phyloP scores from a whole-genome alignment of 768 basidiomycete genomes.

The Mycena chlorophos region DNA sequence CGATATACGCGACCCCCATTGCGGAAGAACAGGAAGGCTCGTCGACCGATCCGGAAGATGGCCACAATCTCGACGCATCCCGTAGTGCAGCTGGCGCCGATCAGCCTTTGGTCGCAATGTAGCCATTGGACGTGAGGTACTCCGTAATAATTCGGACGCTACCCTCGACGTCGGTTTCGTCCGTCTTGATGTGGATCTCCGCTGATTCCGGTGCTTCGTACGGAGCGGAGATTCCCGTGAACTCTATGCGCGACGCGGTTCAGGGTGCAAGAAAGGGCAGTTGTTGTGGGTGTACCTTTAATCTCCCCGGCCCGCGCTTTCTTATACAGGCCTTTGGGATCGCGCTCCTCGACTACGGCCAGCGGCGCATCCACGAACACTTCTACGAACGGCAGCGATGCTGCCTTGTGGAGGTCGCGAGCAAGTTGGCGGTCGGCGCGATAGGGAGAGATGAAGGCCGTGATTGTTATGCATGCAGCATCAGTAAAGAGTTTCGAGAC shows the following conservation, averaged over 20 bases:
- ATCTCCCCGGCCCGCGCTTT: conserved; percentile 95
- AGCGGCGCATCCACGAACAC: conserved; percentile 95
- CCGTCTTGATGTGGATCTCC: conserved; percentile 91
- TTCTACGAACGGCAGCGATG: conserved; percentile 82
- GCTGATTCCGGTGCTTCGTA: conserved; percentile 86
- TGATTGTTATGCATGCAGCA: conserved; percentile 80
- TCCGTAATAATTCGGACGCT: conserved; percentile 77
- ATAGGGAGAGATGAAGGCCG: conserved; percentile 99
- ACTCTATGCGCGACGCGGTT: conserved; percentile 55
- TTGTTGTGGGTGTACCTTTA: conserved; percentile 59
- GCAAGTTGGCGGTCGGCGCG: conserved; percentile 80
- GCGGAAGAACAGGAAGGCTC: conserved; percentile 61
- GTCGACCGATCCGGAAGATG: conserved; percentile 20
- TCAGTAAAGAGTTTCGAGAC: conserved; percentile 94
- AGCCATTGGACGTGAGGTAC: conserved; percentile 52
- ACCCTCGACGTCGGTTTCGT: conserved; percentile 72
- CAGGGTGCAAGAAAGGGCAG: neutral
- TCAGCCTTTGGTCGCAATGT: neutral
- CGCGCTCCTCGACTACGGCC: conserved; percentile 82
- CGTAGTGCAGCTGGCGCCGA: neutral
- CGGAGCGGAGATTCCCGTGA: conserved; percentile 96
- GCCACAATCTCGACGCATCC: neutral
- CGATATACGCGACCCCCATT: conserved; percentile 50
- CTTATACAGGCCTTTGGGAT: conserved; percentile 97
- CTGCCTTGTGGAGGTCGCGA: conserved; percentile 75